These are phyloP conservation scores for Apophysomyces ossiformis DNA, from an alignment of 371 early-diverging fungal genomes.

Conservation along the genomic window DNA sequence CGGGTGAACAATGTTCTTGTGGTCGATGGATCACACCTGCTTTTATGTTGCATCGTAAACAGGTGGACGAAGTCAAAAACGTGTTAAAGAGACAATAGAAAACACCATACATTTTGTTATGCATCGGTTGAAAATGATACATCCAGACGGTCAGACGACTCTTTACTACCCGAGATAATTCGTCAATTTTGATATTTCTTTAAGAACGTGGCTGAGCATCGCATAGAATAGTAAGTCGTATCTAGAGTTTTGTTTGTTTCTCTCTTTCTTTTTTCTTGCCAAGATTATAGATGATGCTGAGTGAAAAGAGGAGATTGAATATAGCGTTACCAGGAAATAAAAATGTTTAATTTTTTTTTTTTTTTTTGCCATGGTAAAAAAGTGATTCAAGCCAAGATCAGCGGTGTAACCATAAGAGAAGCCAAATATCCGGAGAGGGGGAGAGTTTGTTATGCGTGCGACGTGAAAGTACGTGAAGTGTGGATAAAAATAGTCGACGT, in stretches of 20 bases:
- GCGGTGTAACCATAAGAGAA: background rate
- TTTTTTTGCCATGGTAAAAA: too few relatives aligned
- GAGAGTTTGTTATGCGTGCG: background rate
- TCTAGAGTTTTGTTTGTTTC: background rate
- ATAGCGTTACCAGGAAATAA: too few relatives aligned
- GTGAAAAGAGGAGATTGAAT: too few relatives aligned
- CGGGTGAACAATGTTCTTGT: constrained; percentile 85
- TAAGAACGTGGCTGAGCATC: background rate
- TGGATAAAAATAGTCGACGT: background rate
- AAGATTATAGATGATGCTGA: background rate
- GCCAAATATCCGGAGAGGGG: background rate
- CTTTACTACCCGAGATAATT: background rate
- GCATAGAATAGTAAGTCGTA: background rate
- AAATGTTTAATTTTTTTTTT: too few relatives aligned
- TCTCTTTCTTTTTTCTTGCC: background rate
- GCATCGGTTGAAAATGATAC: constrained; percentile 3
- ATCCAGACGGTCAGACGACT: background rate
- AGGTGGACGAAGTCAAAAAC: constrained; percentile 66
- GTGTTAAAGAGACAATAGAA: constrained; percentile 14
- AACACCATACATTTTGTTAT: constrained; percentile 3
- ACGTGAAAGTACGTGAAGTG: background rate
- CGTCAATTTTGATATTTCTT: constrained; percentile 7
- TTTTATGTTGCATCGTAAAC: constrained; percentile 79
- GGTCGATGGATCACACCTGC: constrained; percentile 89
- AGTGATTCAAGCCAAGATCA: too few relatives aligned